Conservation (phyloP, 169 alveolate species). For the Plasmodium inui region DNA sequence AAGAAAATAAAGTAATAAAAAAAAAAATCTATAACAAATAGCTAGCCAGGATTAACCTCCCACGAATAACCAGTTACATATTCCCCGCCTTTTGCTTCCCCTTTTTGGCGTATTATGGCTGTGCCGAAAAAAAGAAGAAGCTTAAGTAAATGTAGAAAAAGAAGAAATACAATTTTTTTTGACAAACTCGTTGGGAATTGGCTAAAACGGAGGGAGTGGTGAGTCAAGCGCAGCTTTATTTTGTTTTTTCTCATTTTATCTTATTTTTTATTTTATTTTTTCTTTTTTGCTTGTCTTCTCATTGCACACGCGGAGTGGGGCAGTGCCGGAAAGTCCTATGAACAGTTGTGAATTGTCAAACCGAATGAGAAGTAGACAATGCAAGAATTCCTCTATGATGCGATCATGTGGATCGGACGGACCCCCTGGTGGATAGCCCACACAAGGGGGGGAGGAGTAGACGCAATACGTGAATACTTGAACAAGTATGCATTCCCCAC, state of each 20-base stretch:
- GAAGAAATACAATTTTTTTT: conserved; percentile 84
- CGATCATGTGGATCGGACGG: neutral
- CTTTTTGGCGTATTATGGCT: conserved; percentile 79
- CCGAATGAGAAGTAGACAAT: neutral
- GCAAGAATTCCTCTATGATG: neutral
- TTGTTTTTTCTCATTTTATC: neutral
- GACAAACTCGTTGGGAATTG: conserved; percentile 86
- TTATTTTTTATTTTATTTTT: conserved; percentile 23
- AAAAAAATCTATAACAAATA: neutral
- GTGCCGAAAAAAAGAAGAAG: conserved; percentile 85
- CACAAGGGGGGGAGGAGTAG: neutral
- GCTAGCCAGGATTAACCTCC: neutral
- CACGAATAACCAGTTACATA: neutral
- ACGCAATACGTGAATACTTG: neutral
- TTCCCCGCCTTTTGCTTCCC: neutral
- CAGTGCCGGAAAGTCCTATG: neutral
- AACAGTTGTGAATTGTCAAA: neutral
- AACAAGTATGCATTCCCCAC: neutral
- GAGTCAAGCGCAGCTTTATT: neutral
- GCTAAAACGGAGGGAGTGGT: conserved; percentile 85
- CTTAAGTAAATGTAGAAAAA: conserved; percentile 79
- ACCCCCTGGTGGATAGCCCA: neutral
- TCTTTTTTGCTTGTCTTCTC: neutral
- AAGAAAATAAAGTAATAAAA: neutral
- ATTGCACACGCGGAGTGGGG: neutral